phyloP scores from a whole-genome alignment of 129 eudicot species.

The Tagetes patula region DNA sequence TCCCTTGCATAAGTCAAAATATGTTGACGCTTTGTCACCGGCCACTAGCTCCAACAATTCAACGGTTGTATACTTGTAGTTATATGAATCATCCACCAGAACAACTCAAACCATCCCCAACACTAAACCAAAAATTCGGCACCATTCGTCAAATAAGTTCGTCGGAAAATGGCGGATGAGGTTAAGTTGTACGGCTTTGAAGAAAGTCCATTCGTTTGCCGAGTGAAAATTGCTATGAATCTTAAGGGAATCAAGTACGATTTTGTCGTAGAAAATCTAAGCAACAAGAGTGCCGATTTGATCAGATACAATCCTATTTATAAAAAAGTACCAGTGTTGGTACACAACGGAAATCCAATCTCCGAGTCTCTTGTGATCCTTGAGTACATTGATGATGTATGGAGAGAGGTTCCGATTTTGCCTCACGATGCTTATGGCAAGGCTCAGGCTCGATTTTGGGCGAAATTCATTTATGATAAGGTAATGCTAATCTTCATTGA shows the following conservation, averaged over 20 bases:
- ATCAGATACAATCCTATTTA: not conserved
- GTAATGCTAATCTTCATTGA: not conserved
- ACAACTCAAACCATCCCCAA: not conserved
- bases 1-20: no score
- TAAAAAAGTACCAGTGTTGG: not conserved
- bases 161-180: not conserved
- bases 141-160: not conserved
- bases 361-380: constrained; percentile 18
- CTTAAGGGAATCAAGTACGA: not conserved
- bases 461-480: constrained; percentile 4
- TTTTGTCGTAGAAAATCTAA: not conserved
- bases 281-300: constrained; percentile 7
- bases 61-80: not conserved
- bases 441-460: constrained; percentile 19
- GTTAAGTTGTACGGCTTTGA: constrained; percentile 2
- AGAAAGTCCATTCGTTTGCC: not conserved
- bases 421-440: constrained; percentile 2
- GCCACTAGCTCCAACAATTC: no score
- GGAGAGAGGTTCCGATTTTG: not conserved
- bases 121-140: not conserved
- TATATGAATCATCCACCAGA: not conserved
- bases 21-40: no score
- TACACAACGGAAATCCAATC: constrained; percentile 13
- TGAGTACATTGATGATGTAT: constrained; percentile 3
- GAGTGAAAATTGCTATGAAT: not conserved